These are phyloP conservation scores for Lolium multiflorum DNA, from an alignment of 176 grass and related monocot genomes.

Conservation along the genomic window DNA sequence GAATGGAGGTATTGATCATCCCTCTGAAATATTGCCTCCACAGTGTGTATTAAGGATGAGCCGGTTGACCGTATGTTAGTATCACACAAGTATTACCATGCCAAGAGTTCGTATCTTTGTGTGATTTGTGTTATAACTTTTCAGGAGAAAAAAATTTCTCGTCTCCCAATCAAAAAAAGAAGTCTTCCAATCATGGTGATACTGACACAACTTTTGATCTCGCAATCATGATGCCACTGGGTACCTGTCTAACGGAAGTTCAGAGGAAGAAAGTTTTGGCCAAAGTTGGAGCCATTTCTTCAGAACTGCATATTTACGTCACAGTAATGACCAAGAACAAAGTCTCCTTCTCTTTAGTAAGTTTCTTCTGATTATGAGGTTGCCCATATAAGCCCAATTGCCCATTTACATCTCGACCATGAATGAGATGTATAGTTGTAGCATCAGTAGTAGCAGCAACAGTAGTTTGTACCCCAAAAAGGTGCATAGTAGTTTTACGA, in stretches of 20 bases:
- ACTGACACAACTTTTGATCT: background rate
- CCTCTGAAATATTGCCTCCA: background rate
- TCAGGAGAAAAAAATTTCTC: conserved; percentile 17
- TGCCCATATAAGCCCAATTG: background rate
- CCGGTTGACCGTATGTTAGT: background rate
- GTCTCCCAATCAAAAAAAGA: background rate
- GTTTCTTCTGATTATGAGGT: background rate
- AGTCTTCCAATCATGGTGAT: background rate
- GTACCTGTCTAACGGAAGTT: background rate
- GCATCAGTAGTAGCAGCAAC: background rate
- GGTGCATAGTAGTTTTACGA: no score
- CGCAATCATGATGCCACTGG: background rate
- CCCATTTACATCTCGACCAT: background rate
- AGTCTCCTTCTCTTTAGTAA: background rate
- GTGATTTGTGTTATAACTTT: background rate
- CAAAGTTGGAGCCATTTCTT: background rate
- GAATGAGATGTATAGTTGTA: background rate
- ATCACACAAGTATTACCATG: background rate
- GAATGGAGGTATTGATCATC: background rate
- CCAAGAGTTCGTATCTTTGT: background rate
- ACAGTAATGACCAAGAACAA: background rate
- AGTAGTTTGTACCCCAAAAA: background rate
- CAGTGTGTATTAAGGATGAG: background rate
- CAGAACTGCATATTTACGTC: conserved; percentile 5
- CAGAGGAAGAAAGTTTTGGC: background rate